These are phyloP conservation scores for Cucurbita pepo DNA, from an alignment of 306 rosid species.

Conservation along the genomic window DNA sequence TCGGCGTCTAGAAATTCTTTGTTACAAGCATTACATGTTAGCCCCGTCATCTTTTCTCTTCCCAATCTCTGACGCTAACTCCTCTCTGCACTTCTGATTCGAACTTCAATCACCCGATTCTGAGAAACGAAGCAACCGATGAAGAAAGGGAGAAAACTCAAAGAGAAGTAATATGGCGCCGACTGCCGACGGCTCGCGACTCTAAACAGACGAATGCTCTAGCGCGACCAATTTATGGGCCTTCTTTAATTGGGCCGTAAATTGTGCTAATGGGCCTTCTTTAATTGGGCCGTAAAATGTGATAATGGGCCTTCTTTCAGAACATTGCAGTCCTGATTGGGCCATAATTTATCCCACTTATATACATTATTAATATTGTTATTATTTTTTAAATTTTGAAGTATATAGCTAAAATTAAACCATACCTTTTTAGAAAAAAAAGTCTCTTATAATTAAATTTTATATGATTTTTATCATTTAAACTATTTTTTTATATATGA, in stretches of 20 bases:
- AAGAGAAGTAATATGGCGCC: not conserved
- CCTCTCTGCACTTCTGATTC: not conserved
- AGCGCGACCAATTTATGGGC: not conserved
- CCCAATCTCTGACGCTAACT: not conserved
- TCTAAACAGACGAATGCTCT: not conserved
- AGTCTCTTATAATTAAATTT: too few relatives aligned
- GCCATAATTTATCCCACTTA: not conserved
- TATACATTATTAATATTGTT: too few relatives aligned
- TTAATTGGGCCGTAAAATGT: not conserved
- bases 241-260: not conserved
- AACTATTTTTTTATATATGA: too few relatives aligned
- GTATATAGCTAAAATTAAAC: too few relatives aligned
- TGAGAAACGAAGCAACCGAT: not conserved
- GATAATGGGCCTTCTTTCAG: not conserved
- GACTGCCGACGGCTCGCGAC: not conserved
- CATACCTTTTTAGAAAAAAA: too few relatives aligned
- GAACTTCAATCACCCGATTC: not conserved
- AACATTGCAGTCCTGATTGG: not conserved
- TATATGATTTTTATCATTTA: too few relatives aligned
- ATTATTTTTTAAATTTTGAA: too few relatives aligned
- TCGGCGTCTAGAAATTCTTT: slow-evolving; percentile 44
- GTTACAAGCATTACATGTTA: slow-evolving; percentile 90
- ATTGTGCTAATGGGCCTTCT: not conserved
- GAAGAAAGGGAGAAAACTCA: not conserved
- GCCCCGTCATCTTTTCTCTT: slow-evolving; percentile 30